phyloP scores from a whole-genome alignment of 1,284 basidiomycete genomes.

The Wolfiporia cocos region DNA sequence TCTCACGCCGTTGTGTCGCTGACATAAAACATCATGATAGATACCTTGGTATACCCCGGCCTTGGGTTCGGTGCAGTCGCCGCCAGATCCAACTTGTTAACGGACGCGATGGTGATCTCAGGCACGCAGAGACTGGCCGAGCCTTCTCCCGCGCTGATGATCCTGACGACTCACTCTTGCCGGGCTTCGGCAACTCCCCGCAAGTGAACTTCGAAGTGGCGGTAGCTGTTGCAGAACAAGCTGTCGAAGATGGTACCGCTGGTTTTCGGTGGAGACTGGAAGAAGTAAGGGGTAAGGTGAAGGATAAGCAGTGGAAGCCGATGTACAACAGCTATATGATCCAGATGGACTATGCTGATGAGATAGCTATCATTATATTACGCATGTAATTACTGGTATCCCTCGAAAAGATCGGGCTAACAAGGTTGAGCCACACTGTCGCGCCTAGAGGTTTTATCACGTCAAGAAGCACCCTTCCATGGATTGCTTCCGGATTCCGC shows the following conservation, averaged over 20 bases:
- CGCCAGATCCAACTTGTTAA: constrained; percentile 53
- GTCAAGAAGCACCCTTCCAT: no score
- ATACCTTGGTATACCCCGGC: constrained; percentile 78
- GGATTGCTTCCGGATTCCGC: no score
- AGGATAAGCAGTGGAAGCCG: constrained; percentile 52
- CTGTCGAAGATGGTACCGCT: constrained; percentile 66
- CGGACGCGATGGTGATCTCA: constrained; percentile 76
- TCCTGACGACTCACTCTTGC: constrained; percentile 61
- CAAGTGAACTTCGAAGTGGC: constrained; percentile 75
- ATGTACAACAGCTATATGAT: constrained; percentile 66
- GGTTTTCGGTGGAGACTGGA: constrained; percentile 45
- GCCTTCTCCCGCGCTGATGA: constrained; percentile 72
- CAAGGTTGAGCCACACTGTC: no score
- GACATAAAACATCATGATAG: no score
- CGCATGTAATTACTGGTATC: no score
- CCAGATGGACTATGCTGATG: constrained; percentile 36
- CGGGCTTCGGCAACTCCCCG: constrained; percentile 66
- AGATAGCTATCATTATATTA: background rate
- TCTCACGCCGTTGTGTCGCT: background rate
- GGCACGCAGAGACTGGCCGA: constrained; percentile 67
- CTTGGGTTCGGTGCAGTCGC: constrained; percentile 73
- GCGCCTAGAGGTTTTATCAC: no score
- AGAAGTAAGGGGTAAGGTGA: constrained; percentile 45
- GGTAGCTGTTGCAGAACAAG: constrained; percentile 72
- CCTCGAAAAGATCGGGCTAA: no score